A percentile compares a stretch with the other conserved stretches of the same genome.
phyloP scores from a whole-genome alignment of 352 stramenopile genomes.

The Phytophthora hybrid region DNA sequence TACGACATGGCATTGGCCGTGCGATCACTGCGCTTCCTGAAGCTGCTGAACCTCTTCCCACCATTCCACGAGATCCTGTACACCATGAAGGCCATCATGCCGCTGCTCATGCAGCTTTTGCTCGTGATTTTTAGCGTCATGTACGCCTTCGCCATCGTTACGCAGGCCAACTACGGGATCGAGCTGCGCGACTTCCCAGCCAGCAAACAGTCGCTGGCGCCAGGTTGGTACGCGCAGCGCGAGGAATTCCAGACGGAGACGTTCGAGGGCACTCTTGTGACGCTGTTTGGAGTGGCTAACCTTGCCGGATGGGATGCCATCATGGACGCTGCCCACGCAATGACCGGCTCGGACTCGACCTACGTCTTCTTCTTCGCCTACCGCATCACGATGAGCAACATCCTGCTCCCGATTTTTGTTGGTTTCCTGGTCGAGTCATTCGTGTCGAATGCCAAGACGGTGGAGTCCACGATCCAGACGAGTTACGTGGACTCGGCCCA shows the following conservation, averaged over 20 bases:
- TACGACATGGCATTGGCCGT: slow-evolving; percentile 82
- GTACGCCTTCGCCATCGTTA: slow-evolving; percentile 86
- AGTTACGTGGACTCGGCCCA: slow-evolving; percentile 61
- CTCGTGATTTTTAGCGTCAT: slow-evolving; percentile 89
- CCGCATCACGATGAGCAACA: slow-evolving; percentile 86
- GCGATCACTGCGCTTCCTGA: slow-evolving; percentile 80
- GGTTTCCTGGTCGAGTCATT: slow-evolving; percentile 90
- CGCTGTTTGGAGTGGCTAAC: slow-evolving; percentile 79
- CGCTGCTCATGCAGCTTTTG: slow-evolving; percentile 77
- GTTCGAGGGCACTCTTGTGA: slow-evolving; percentile 81
- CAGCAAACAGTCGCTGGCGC: slow-evolving; percentile 54
- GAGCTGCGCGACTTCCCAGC: slow-evolving; percentile 65
- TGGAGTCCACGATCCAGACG: slow-evolving; percentile 72
- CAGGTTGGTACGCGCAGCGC: slow-evolving; percentile 73
- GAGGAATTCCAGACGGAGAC: slow-evolving; percentile 83
- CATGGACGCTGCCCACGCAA: slow-evolving; percentile 81
- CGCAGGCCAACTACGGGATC: slow-evolving; percentile 78
- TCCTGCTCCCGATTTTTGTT: slow-evolving; percentile 85
- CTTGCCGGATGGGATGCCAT: slow-evolving; percentile 82
- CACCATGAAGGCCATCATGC: slow-evolving; percentile 86
- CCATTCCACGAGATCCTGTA: slow-evolving; percentile 87
- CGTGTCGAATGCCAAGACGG: slow-evolving; percentile 76
- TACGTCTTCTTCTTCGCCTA: slow-evolving; percentile 88
- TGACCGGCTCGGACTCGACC: slow-evolving; percentile 65
- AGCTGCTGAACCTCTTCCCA: slow-evolving; percentile 83